phyloP scores from a whole-genome alignment of 495 filamentous ascomycete genomes.

The Acidomyces sp. region DNA sequence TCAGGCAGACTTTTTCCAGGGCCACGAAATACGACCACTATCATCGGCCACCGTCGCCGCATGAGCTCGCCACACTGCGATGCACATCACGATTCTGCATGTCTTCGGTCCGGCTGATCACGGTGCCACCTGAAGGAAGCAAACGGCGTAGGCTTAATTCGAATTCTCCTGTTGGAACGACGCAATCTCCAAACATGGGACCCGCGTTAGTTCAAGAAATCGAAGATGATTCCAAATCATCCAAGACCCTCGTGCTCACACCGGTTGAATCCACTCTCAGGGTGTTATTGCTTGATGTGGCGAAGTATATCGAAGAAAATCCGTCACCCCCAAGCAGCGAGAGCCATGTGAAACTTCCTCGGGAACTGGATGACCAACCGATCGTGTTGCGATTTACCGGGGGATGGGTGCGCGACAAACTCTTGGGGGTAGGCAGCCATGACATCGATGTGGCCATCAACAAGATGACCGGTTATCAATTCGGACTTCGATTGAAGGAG shows the following conservation, averaged over 20 bases:
- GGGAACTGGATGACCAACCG: slow-evolving; percentile 26
- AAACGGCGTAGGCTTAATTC: slow-evolving; percentile 14
- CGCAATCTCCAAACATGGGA: slow-evolving; percentile 4
- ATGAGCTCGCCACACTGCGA: background rate
- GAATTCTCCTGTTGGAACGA: background rate
- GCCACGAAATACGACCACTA: background rate
- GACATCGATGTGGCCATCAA: slow-evolving; percentile 96
- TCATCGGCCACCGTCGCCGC: background rate
- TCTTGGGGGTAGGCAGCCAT: slow-evolving; percentile 64
- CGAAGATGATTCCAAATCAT: slow-evolving; percentile 6
- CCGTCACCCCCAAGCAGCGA: slow-evolving; percentile 7
- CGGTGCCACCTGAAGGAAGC: slow-evolving; percentile 9
- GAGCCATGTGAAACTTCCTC: slow-evolving; percentile 27
- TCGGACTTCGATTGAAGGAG: slow-evolving; percentile 54
- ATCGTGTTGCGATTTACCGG: slow-evolving; percentile 73
- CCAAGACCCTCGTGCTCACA: slow-evolving; percentile 41
- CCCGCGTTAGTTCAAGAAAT: slow-evolving; percentile 16
- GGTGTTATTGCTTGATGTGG: slow-evolving; percentile 60
- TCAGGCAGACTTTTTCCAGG: background rate
- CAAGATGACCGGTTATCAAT: slow-evolving; percentile 81
- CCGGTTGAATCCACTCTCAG: slow-evolving; percentile 55
- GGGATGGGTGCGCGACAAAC: slow-evolving; percentile 97
- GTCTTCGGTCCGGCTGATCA: slow-evolving; percentile 8
- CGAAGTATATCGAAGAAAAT: slow-evolving; percentile 44
- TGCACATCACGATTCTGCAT: slow-evolving; percentile 6